phyloP scores from a whole-genome alignment of 768 basidiomycete genomes.

The Serendipita sp. region DNA sequence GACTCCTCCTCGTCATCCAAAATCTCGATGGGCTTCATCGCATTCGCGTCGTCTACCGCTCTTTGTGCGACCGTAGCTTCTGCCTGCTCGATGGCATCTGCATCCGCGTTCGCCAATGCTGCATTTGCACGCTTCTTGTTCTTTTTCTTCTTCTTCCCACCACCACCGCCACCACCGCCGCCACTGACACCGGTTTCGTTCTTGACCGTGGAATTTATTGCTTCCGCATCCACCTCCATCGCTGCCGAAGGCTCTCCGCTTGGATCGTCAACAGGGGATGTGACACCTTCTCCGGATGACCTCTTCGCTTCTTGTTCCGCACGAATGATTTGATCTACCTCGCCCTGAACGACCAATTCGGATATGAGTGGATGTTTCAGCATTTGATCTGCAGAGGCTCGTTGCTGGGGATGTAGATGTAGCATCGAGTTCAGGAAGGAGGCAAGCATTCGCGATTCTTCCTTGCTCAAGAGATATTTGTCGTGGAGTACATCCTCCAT shows the following conservation, averaged over 20 bases:
- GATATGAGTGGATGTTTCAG: slow-evolving; percentile 46
- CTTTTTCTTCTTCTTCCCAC: neutral
- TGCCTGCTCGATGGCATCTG: slow-evolving; percentile 1
- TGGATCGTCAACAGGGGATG: neutral
- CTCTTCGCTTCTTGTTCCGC: slow-evolving; percentile 34
- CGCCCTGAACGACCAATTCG: slow-evolving; percentile 72
- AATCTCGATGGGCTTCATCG: slow-evolving; percentile 67
- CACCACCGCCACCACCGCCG: slow-evolving; percentile 14
- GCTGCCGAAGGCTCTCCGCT: neutral
- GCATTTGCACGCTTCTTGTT: neutral
- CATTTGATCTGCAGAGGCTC: slow-evolving; percentile 77
- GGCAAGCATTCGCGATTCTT: slow-evolving; percentile 66
- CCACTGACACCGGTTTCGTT: neutral
- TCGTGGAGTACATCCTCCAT: slow-evolving; percentile 68
- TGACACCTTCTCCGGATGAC: neutral
- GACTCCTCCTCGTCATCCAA: slow-evolving; percentile 14
- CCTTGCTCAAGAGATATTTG: slow-evolving; percentile 83
- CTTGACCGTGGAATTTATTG: neutral
- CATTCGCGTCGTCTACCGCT: slow-evolving; percentile 25
- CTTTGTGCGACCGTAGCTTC: neutral
- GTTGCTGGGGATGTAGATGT: slow-evolving; percentile 69
- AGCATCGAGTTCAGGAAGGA: slow-evolving; percentile 83
- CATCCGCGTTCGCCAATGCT: slow-evolving; percentile 8
- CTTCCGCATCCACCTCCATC: neutral
- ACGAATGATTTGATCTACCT: slow-evolving; percentile 62